phyloP scores from a whole-genome alignment of 176 grass and related monocot species.

The Oryza glaberrima region DNA sequence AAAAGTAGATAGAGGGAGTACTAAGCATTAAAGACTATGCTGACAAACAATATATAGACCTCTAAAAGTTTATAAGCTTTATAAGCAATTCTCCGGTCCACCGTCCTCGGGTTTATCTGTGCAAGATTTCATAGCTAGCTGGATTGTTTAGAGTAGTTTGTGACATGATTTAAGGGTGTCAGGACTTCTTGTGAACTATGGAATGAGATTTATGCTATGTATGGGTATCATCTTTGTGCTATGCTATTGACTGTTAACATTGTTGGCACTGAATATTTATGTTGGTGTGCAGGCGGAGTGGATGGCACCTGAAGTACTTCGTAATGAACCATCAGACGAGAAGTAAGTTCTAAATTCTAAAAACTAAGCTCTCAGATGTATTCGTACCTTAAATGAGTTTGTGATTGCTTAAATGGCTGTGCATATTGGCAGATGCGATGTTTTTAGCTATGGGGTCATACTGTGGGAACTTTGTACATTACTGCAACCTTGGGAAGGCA shows the following conservation, averaged over 20 bases:
- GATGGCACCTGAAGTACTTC: slow-evolving; percentile 99
- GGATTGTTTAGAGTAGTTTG: slow-evolving; percentile 20
- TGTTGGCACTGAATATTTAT: slow-evolving; percentile 29
- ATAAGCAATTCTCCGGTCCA: background rate
- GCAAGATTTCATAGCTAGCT: slow-evolving; percentile 21
- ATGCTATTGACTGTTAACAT: slow-evolving; percentile 37
- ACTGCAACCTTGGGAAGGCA: slow-evolving; percentile 96
- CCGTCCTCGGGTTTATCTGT: background rate
- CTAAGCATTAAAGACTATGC: background rate
- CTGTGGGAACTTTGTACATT: slow-evolving; percentile 96
- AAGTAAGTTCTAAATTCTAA: slow-evolving; percentile 64
- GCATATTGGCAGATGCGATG: slow-evolving; percentile 74
- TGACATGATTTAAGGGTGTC: background rate
- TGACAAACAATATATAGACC: background rate
- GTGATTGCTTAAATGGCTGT: slow-evolving; percentile 37
- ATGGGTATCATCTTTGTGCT: slow-evolving; percentile 13
- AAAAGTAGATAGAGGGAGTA: no score
- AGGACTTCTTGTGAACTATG: slow-evolving; percentile 8
- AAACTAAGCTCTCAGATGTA: slow-evolving; percentile 24
- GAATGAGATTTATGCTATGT: slow-evolving; percentile 12
- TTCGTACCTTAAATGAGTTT: background rate
- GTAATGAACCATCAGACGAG: slow-evolving; percentile 93
- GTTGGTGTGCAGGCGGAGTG: slow-evolving; percentile 83
- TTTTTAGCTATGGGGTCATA: slow-evolving; percentile 97
- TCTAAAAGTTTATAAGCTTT: background rate